phyloP scores from a whole-genome alignment of 495 filamentous ascomycete genomes.

The Penicillium macrosclerotiorum region DNA sequence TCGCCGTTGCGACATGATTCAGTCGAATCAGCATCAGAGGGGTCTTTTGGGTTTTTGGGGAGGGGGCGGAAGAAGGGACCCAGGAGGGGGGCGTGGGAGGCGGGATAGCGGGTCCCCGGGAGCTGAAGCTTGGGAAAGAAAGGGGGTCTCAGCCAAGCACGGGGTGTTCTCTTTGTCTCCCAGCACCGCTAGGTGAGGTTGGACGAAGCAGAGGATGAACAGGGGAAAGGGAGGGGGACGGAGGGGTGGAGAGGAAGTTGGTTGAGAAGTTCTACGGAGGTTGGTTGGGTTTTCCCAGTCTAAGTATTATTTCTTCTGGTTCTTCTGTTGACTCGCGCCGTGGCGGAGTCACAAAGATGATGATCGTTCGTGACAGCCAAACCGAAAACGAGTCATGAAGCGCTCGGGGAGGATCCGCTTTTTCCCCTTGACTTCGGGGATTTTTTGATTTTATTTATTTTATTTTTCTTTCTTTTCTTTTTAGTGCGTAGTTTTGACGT shows the following conservation, averaged over 20 bases:
- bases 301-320: conserved; percentile 2
- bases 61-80: conserved; percentile 13
- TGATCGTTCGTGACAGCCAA: conserved; percentile 18
- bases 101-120: conserved; percentile 21
- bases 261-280: neutral
- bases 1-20: conserved; percentile 45
- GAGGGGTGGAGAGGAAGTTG: conserved; percentile 3
- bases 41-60: conserved; percentile 16
- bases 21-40: conserved; percentile 30
- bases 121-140: conserved; percentile 24
- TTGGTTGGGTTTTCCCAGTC: conserved; percentile 3
- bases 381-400: conserved; percentile 2
- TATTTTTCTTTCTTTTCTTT: too few relatives aligned
- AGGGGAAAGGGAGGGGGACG: too few relatives aligned
- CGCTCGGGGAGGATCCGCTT: conserved; percentile 1
- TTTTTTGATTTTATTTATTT: too few relatives aligned
- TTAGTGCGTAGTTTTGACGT: too few relatives aligned
- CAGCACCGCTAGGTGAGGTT: neutral
- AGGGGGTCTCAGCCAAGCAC: conserved; percentile 14
- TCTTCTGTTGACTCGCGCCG: conserved; percentile 5
- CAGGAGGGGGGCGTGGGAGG: conserved; percentile 7
- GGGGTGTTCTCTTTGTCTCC: conserved; percentile 4
- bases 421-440: too few relatives aligned
- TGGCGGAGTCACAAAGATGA: conserved; percentile 18
- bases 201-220: conserved; percentile 4